Base-by-base conservation (phyloP, 495 filamentous ascomycete genomes). In the Podospora pseudopauciseta region DNA sequence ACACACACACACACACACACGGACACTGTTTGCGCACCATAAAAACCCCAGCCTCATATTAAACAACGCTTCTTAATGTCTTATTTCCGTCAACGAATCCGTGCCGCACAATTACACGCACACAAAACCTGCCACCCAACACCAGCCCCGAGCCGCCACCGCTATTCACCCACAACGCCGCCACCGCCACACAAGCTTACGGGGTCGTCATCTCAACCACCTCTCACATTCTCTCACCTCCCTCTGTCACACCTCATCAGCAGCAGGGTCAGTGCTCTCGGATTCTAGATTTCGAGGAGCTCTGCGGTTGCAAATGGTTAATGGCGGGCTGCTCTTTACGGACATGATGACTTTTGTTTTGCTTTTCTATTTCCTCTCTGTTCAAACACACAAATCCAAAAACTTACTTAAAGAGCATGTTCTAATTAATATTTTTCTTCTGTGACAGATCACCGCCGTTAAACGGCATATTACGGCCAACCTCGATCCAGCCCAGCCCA, bases 161-260 rank as follows among this genome's bases (percentile, higher is more conserved):
- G 39, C 27, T 28, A 18, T 28, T 28, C 20, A 28, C 20, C 23
- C 16, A n/a, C 23, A 5, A 20, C 59, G 59, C 27, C 59, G 23
- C 59, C 59, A 61, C 28, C 59, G 59, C 59, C 59, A 27, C 59
- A 32, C 39, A 61, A 18, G 59, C 59, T 61, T 61, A 61, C 61
- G 61, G 61, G 61, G 61, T 53, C 61, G 19, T 49, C 28, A 19
- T 49, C 28, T 63, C 30, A 63, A 19, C 20, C 28, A 63, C 32
- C 27, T 63, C 6, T 26, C 27, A 30, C 27, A 5, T 5, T 13
- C 30, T 2, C 59, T 61, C 27, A 16, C 59, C 30, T 34, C 30
- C 26, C n/a, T 15, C 16, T 61, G 7, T 61, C 16, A 5, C 32
- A 28, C 27, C 56, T 59, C 56, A 20, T 49, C 39, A 49, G 39